A percentile compares a stretch with the other conserved stretches of the same genome.
phyloP scores from a whole-genome alignment of 306 rosid species.

The Prunus persica region DNA sequence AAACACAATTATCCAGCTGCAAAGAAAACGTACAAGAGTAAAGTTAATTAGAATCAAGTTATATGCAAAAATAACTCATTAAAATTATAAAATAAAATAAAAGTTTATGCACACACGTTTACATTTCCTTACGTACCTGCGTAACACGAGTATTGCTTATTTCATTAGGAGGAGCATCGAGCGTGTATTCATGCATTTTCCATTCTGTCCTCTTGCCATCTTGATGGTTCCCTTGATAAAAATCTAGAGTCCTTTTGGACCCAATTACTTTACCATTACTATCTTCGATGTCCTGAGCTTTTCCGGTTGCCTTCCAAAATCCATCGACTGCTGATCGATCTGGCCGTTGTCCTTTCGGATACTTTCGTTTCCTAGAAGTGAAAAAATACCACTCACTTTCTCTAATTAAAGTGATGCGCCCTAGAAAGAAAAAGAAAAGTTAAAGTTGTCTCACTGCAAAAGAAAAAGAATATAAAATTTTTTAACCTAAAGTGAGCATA shows the following conservation, averaged over 20 bases:
- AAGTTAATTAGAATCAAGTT: too few relatives aligned
- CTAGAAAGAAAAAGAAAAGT: neutral
- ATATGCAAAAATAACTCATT: too few relatives aligned
- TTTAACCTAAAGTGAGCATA: too few relatives aligned
- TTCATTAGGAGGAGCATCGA: neutral
- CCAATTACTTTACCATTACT: neutral
- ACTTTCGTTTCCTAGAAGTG: slow-evolving; percentile 7
- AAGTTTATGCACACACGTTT: too few relatives aligned
- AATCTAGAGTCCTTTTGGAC: neutral
- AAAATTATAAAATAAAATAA: too few relatives aligned
- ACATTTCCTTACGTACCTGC: too few relatives aligned
- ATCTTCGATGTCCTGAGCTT: neutral
- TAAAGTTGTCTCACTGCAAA: neutral
- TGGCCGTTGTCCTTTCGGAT: slow-evolving; percentile 11
- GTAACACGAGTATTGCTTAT: neutral
- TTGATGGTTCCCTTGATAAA: neutral
- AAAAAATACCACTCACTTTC: slow-evolving; percentile 16
- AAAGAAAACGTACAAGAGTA: too few relatives aligned
- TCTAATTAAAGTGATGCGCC: neutral
- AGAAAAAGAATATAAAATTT: too few relatives aligned
- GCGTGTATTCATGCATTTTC: slow-evolving; percentile 7
- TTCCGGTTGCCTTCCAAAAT: slow-evolving; percentile 19
- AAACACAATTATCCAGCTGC: too few relatives aligned
- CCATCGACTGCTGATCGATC: neutral
- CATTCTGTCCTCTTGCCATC: neutral